Evolutionary conservation across 2,329 filamentous ascomycete species (phyloP).

Genomic region (Ophiostoma quercus): DNA sequence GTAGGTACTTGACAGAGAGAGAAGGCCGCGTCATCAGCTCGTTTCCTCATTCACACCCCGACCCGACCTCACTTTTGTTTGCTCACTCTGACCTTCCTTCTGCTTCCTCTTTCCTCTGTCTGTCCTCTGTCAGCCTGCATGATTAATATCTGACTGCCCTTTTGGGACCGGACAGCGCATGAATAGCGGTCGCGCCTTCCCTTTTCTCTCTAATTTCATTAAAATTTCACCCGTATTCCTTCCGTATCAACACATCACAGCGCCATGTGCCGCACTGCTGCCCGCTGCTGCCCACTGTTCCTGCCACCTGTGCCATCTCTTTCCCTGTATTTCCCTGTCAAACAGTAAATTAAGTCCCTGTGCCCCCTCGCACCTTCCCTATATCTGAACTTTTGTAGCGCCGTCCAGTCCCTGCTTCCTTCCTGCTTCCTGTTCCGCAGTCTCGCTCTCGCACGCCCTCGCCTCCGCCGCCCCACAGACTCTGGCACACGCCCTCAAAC

Average conservation of each 20-base stretch:
- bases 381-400: conserved; percentile 10
- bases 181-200: not conserved
- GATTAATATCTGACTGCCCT: not conserved
- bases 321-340: not conserved
- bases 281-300: not conserved
- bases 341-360: not conserved
- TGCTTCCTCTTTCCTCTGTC: not conserved
- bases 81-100: no score
- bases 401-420: not conserved
- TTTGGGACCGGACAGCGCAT: not conserved
- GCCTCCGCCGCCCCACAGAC: conserved; percentile 12
- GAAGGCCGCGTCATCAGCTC: conserved; percentile 22
- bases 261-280: not conserved
- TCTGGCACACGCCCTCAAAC: conserved; percentile 16
- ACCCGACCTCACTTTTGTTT: not conserved
- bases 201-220: not conserved
- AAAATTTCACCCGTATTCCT: not conserved
- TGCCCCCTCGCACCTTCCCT: conserved; percentile 2
- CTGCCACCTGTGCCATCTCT: not conserved
- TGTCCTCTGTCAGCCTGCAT: not conserved
- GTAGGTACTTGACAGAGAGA: not conserved
- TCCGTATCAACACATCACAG: not conserved
- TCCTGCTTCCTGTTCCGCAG: not conserved
- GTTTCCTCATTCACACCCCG: conserved; percentile 19
- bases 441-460: conserved; percentile 16